phyloP scores from a whole-genome alignment of 768 basidiomycete species.

The Suillus bovinus region DNA sequence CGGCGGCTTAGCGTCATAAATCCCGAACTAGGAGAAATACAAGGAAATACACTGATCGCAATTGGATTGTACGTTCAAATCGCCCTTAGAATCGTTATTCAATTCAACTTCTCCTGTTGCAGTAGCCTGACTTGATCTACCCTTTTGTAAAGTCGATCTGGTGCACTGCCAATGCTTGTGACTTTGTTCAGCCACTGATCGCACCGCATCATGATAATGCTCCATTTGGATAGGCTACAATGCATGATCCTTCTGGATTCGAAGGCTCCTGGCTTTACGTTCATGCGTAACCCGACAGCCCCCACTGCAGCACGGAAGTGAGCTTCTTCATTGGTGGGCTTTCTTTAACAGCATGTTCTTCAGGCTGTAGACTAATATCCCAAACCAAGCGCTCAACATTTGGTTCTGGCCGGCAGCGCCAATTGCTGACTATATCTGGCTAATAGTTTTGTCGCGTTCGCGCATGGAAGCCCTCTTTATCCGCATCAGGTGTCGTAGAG shows the following conservation, averaged over 20 bases:
- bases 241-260: slow-evolving; percentile 2
- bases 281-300: neutral
- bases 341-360: neutral
- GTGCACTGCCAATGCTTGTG: neutral
- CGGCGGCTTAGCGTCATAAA: too few species aligned
- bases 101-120: neutral
- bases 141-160: neutral
- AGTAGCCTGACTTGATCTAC: neutral
- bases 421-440: neutral
- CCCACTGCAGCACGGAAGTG: neutral
- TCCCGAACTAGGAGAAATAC: neutral
- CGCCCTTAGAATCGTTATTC: neutral
- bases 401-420: neutral
- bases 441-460: neutral
- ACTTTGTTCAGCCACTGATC: neutral
- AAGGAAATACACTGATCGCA: neutral
- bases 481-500: neutral
- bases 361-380: neutral
- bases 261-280: neutral
- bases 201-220: neutral
- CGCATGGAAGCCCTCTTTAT: neutral
- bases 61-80: neutral
- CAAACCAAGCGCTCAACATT: neutral
- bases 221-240: neutral
- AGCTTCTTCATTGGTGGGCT: neutral